Percentiles rank a stretch among this genome's conserved stretches.
Conservation (phyloP, 495 filamentous ascomycete species). For the Penicillium cinerascens region DNA sequence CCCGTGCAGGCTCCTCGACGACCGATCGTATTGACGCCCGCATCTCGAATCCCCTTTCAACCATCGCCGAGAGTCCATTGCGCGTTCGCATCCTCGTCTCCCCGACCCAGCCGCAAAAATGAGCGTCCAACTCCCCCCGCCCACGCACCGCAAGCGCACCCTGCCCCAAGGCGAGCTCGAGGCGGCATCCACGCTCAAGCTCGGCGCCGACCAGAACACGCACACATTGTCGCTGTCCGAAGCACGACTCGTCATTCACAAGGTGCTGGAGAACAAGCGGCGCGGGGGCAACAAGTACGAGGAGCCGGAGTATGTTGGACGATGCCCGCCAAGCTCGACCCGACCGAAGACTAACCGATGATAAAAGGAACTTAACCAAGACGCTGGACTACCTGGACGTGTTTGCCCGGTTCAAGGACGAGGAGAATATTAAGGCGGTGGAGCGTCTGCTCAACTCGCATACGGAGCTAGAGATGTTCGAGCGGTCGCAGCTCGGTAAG, state of each 20-base stretch:
- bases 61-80: not conserved
- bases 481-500: conserved; percentile 87
- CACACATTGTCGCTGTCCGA: conserved; percentile 86
- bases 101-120: conserved; percentile 14
- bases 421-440: conserved; percentile 89
- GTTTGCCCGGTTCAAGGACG: conserved; percentile 91
- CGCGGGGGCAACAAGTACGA: conserved; percentile 46
- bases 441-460: conserved; percentile 74
- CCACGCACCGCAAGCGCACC: conserved; percentile 70
- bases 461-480: conserved; percentile 81
- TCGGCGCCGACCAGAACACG: conserved; percentile 88
- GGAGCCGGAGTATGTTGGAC: conserved; percentile 45
- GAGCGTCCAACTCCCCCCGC: conserved; percentile 42
- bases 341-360: not conserved
- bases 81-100: not conserved
- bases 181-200: conserved; percentile 71
- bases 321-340: not conserved
- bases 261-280: conserved; percentile 65
- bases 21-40: not conserved
- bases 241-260: conserved; percentile 86
- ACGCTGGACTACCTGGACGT: conserved; percentile 88
- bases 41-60: not conserved
- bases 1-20: not conserved
- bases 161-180: conserved; percentile 81
- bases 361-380: conserved; percentile 61